Evolutionary conservation across 2,329 filamentous ascomycete species (phyloP).

Genomic region (Aschersonia sp.): DNA sequence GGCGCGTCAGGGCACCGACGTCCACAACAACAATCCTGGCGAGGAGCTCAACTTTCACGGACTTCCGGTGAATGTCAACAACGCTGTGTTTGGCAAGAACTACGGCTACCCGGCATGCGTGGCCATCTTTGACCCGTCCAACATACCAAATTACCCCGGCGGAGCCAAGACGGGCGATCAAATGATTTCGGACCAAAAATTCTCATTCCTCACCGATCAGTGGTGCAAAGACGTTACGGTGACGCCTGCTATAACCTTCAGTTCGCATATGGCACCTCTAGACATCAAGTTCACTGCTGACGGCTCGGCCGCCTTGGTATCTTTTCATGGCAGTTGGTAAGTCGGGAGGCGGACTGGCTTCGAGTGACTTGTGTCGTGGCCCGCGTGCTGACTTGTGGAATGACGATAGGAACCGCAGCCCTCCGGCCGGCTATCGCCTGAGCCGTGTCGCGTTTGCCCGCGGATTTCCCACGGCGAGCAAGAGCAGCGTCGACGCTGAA

Average conservation of each 20-base stretch:
- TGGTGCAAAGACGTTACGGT: conserved; percentile 8
- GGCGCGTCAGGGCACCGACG: conserved; percentile 34
- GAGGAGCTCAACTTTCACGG: conserved; percentile 62
- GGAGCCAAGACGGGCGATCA: conserved; percentile 11
- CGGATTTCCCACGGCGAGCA: conserved; percentile 17
- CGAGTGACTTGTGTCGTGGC: not conserved
- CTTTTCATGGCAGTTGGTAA: conserved; percentile 48
- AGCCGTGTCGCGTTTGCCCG: conserved; percentile 19
- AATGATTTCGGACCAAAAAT: conserved; percentile 3
- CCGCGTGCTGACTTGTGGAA: not conserved
- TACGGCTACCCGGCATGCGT: conserved; percentile 53
- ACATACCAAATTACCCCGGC: conserved; percentile 17
- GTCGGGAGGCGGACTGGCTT: conserved; percentile 1
- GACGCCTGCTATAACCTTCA: conserved; percentile 12
- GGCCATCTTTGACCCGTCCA: conserved; percentile 34
- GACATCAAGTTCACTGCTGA: conserved; percentile 46
- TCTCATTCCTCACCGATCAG: conserved; percentile 5
- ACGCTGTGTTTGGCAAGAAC: conserved; percentile 23
- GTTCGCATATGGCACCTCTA: conserved; percentile 46
- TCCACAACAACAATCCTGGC: conserved; percentile 53
- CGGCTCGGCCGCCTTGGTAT: conserved; percentile 40
- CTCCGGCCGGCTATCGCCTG: conserved; percentile 22
- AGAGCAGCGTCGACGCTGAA: conserved; percentile 24
- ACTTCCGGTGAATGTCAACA: conserved; percentile 22
- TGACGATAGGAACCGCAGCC: conserved; percentile 15